A percentile compares a stretch with the other conserved stretches of the same genome.
Evolutionary conservation across 2,329 filamentous ascomycete species (phyloP).

Genomic region (Onygena corvina): DNA sequence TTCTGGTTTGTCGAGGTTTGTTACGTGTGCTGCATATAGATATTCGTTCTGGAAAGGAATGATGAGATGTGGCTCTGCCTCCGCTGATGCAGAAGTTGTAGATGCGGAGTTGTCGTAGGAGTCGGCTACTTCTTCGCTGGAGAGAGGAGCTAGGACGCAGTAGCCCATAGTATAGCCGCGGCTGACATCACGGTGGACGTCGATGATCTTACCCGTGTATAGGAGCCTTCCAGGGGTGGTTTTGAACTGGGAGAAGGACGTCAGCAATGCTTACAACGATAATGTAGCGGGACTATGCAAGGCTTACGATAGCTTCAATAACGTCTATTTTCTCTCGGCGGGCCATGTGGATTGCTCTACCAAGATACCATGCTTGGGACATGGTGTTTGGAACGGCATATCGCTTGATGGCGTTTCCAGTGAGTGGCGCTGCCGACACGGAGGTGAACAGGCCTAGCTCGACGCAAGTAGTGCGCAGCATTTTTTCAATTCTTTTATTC

Average conservation of each 20-base stretch:
- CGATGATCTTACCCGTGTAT: slow-evolving; percentile 36
- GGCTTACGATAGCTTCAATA: slow-evolving; percentile 33
- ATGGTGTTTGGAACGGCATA: slow-evolving; percentile 21
- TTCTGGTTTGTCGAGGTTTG: slow-evolving; percentile 10
- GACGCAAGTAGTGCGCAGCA: slow-evolving; percentile 18
- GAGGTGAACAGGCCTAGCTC: slow-evolving; percentile 19
- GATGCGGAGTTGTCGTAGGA: slow-evolving; percentile 1
- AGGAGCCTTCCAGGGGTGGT: slow-evolving; percentile 26
- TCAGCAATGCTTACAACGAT: slow-evolving; percentile 8
- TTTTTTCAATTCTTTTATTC: slow-evolving; percentile 17
- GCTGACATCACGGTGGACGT: slow-evolving; percentile 28
- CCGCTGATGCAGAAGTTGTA: not conserved
- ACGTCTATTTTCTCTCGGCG: slow-evolving; percentile 22
- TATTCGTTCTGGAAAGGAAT: slow-evolving; percentile 24
- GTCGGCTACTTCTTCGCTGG: slow-evolving; percentile 11
- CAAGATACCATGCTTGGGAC: slow-evolving; percentile 21
- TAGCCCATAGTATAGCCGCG: slow-evolving; percentile 31
- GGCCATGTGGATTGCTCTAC: slow-evolving; percentile 19
- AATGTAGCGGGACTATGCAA: not conserved
- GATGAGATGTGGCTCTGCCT: slow-evolving; percentile 15
- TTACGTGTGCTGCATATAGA: slow-evolving; percentile 19
- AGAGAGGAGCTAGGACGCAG: slow-evolving; percentile 22
- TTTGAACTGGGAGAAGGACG: slow-evolving; percentile 18
- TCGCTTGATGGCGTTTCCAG: slow-evolving; percentile 18
- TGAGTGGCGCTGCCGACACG: slow-evolving; percentile 16